These are phyloP conservation scores for Melastoma malabathricum DNA, from an alignment of 345 rosid species.

Conservation along the genomic window DNA sequence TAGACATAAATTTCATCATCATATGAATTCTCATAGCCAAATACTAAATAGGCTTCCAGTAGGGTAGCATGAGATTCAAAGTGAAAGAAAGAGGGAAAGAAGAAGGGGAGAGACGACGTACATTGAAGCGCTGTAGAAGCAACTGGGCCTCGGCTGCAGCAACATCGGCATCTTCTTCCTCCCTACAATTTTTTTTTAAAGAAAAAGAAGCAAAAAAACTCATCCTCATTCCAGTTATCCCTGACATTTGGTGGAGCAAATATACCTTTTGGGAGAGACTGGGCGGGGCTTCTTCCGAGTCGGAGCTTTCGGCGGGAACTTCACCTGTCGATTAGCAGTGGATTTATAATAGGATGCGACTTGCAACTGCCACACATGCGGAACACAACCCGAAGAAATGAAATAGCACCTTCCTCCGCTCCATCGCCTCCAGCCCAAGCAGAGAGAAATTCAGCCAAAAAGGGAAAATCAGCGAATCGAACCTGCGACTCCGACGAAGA, in stretches of 20 bases:
- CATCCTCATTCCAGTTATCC: neutral
- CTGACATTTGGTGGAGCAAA: neutral
- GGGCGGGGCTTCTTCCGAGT: slow-evolving; percentile 19
- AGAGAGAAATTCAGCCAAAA: too few relatives aligned
- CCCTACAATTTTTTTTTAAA: slow-evolving; percentile 15
- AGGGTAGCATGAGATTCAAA: neutral
- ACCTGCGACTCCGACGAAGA: too few relatives aligned
- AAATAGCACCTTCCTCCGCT: too few relatives aligned
- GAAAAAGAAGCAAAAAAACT: neutral
- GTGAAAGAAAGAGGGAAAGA: neutral
- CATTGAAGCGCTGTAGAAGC: slow-evolving; percentile 37
- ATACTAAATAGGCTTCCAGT: too few relatives aligned
- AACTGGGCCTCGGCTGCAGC: slow-evolving; percentile 22
- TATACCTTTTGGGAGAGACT: slow-evolving; percentile 15
- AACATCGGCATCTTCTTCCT: slow-evolving; percentile 18
- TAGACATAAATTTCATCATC: too few relatives aligned
- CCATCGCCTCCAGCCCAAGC: too few relatives aligned
- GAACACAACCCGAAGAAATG: too few relatives aligned
- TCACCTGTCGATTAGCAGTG: slow-evolving; percentile 12
- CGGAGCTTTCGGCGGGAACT: slow-evolving; percentile 30
- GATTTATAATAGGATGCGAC: too few relatives aligned
- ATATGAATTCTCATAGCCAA: too few relatives aligned
- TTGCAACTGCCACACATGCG: too few relatives aligned
- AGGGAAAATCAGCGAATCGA: too few relatives aligned
- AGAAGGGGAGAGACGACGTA: slow-evolving; percentile 2